Evolutionary conservation across 2,329 filamentous ascomycete genomes (phyloP).

Genomic region (Monilinia fructigena): DNA sequence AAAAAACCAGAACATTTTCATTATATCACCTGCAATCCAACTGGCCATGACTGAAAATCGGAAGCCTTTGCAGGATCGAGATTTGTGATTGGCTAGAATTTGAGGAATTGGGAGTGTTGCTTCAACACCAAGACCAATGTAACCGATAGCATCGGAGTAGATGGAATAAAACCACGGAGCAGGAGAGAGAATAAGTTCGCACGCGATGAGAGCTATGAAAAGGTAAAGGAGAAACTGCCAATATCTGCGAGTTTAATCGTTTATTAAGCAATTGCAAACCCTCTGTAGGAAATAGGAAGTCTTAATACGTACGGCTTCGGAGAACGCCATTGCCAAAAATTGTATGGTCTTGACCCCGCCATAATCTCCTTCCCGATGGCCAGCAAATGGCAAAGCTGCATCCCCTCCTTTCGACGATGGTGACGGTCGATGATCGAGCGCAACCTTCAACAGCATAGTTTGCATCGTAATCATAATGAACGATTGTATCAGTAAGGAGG

Average conservation of each 20-base stretch:
- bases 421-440: constrained; percentile 63
- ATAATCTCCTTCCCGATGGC: constrained; percentile 34
- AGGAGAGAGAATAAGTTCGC: constrained; percentile 66
- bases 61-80: constrained; percentile 73
- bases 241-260: constrained; percentile 52
- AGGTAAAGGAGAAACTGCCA: constrained; percentile 76
- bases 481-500: constrained; percentile 61
- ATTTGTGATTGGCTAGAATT: constrained; percentile 67
- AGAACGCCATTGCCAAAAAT: constrained; percentile 81
- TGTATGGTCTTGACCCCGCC: constrained; percentile 59
- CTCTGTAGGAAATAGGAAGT: background rate
- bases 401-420: constrained; percentile 61
- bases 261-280: background rate
- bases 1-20: constrained; percentile 89
- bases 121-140: constrained; percentile 74
- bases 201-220: constrained; percentile 56
- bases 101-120: constrained; percentile 80
- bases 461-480: constrained; percentile 66
- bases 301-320: constrained; percentile 56
- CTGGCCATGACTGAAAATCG: constrained; percentile 71
- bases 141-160: constrained; percentile 69
- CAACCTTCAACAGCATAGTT: constrained; percentile 62
- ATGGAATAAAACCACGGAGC: constrained; percentile 56
- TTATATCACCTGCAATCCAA: constrained; percentile 76
- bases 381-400: constrained; percentile 61